Evolutionary conservation across 2,329 filamentous ascomycete species (phyloP).

Genomic region (Phaeosphaeria sp.): DNA sequence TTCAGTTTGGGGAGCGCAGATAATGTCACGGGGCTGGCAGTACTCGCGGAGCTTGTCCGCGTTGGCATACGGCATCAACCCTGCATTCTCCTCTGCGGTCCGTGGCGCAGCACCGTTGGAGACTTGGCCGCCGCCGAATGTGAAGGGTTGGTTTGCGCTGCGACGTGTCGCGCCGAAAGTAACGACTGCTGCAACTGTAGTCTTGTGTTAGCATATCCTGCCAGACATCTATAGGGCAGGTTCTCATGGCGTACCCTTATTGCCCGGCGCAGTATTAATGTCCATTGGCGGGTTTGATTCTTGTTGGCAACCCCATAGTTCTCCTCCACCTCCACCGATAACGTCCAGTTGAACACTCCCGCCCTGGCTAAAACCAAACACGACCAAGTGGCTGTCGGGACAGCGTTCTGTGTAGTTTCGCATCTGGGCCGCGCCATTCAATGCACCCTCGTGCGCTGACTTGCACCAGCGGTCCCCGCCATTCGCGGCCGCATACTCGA

Average conservation of each 20-base stretch:
- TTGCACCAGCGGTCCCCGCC: conserved; percentile 33
- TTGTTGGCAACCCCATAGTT: conserved; percentile 33
- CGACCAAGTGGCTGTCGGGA: conserved; percentile 34
- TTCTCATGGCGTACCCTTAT: conserved; percentile 19
- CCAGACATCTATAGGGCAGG: background rate
- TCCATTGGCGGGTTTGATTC: conserved; percentile 29
- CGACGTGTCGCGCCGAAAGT: conserved; percentile 33
- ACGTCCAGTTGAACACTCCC: conserved; percentile 33
- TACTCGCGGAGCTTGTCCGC: conserved; percentile 66
- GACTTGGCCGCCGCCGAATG: conserved; percentile 27
- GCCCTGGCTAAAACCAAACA: conserved; percentile 38
- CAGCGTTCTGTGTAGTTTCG: conserved; percentile 35
- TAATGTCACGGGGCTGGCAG: conserved; percentile 68
- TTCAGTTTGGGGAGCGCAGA: conserved; percentile 61
- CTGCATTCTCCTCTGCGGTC: conserved; percentile 25
- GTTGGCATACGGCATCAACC: conserved; percentile 30
- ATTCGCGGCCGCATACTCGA: conserved; percentile 34
- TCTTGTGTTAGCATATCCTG: conserved; percentile 9
- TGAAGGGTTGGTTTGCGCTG: conserved; percentile 32
- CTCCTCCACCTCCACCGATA: conserved; percentile 33
- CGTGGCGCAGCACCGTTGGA: conserved; percentile 30
- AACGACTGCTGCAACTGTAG: conserved; percentile 29
- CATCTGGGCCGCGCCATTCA: conserved; percentile 35
- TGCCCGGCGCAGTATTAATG: conserved; percentile 26
- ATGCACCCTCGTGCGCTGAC: conserved; percentile 33